Evolutionary conservation across 1,284 basidiomycete genomes (phyloP).

Genomic region (Pyrrhoderma noxium): DNA sequence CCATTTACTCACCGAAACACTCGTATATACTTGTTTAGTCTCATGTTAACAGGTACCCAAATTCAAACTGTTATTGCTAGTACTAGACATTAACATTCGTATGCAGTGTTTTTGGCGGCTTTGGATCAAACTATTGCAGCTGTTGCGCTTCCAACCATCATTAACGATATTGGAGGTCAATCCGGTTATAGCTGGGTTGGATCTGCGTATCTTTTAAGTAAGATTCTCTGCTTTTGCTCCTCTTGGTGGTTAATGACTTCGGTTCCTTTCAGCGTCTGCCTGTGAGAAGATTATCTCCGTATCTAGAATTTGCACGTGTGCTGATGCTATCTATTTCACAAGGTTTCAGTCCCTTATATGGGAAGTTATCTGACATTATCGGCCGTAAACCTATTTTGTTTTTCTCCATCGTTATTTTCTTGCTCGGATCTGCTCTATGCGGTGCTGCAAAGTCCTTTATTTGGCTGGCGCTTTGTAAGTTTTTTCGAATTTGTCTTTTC

Average conservation of each 20-base stretch:
- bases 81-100: neutral
- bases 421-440: constrained; percentile 35
- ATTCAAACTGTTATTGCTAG: neutral
- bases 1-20: no score
- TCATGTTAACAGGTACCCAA: constrained; percentile 16
- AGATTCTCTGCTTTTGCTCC: constrained; percentile 21
- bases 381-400: constrained; percentile 28
- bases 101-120: constrained; percentile 26
- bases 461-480: constrained; percentile 32
- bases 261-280: constrained; percentile 15
- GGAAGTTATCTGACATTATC: constrained; percentile 26
- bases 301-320: neutral
- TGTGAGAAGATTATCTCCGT: no score
- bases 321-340: neutral
- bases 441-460: constrained; percentile 37
- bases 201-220: constrained; percentile 30
- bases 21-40: no score
- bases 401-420: constrained; percentile 27
- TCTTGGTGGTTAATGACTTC: constrained; percentile 18
- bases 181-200: constrained; percentile 23
- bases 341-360: constrained; percentile 27
- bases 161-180: constrained; percentile 28
- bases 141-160: constrained; percentile 27
- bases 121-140: constrained; percentile 32
- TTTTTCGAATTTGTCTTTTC: constrained; percentile 19